Evolutionary conservation across 805 yeast genomes (phyloP).

Genomic region (Candida ulmi): DNA sequence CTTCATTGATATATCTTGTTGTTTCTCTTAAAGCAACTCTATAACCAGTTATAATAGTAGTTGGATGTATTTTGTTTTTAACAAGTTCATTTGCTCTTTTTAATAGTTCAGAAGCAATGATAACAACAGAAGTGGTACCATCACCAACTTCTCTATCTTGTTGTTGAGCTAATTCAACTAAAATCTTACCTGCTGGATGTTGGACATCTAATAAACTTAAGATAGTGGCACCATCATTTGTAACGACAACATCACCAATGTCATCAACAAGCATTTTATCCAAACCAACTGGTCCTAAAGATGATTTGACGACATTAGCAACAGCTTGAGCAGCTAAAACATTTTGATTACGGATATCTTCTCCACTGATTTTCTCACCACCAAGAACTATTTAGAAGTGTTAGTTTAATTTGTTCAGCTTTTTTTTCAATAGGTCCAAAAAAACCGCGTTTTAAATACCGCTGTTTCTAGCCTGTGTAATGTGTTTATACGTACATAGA

Average conservation of each 20-base stretch:
- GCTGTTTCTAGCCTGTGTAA: background rate
- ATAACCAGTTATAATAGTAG: slow-evolving; percentile 95
- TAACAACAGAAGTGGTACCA: slow-evolving; percentile 96
- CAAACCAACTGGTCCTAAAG: slow-evolving; percentile 96
- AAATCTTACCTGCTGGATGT: slow-evolving; percentile 97
- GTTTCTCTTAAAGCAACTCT: slow-evolving; percentile 92
- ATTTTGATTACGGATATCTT: slow-evolving; percentile 93
- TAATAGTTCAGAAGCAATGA: slow-evolving; percentile 87
- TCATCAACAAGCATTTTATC: slow-evolving; percentile 99
- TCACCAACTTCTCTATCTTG: slow-evolving; percentile 99
- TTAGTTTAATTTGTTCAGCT: no score
- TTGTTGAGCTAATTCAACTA: slow-evolving; percentile 96
- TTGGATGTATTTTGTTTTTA: slow-evolving; percentile 91
- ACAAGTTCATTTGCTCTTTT: slow-evolving; percentile 93
- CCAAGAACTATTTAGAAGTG: slow-evolving; percentile 52
- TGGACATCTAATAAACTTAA: slow-evolving; percentile 87
- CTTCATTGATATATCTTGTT: slow-evolving; percentile 73
- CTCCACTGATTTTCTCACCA: slow-evolving; percentile 94
- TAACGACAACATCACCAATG: slow-evolving; percentile 97
- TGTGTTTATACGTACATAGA: slow-evolving; percentile 43
- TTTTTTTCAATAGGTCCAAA: no score
- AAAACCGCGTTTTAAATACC: background rate
- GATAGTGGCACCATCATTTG: slow-evolving; percentile 98
- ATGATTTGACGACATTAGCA: slow-evolving; percentile 93
- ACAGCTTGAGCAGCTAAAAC: slow-evolving; percentile 98